Evolutionary conservation across 371 early-diverging fungal species (phyloP), one percentile per base, ranked within the genome.

Genomic region (Rhizopus delemar): DNA sequence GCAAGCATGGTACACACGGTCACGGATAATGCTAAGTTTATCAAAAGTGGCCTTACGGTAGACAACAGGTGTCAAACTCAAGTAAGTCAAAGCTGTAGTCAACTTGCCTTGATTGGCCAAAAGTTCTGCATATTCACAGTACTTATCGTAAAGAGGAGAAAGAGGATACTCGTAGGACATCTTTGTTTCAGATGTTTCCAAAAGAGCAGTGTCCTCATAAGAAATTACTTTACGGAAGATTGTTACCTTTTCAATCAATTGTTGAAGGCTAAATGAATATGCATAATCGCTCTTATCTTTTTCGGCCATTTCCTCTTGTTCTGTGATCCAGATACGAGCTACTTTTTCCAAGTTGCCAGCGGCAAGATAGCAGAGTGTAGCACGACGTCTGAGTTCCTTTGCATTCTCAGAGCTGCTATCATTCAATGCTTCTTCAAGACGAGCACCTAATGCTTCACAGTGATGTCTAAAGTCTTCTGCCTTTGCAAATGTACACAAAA

Each of bases 401-500:
- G 73, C 78, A 38, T 65, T 73, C 12, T 77, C 71, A 11, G 83
- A 62, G 2, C 78, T 78, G 28, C 38, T 49, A 16, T 54, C 49
- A 33, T 45, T 53, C 56, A 82, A 81, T 22, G 63, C 78, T 31
- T 71, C 67, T 66, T 90, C 88, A 32, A 93, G 67, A 41, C 93
- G 81, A 41, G 74, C 71, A 16, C 92, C 93, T 15, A 94, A 82
- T 3, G 74, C 72, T 59, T 88, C 88, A 64, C 89, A 87, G 34
- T 91, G 73, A 35, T 73, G 70, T 46, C 82, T 81, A 68, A 93
- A 89, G 41, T 91, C 89, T 43, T 89, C 90, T 13, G 86, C 79
- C 48, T 86, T 78, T 32, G 93, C 91, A 73, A 95, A 97, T 0
- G 96, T 94, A 77, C 96, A 96, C 38, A 99, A 77, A 8, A 96